These are phyloP conservation scores for Leccinum longicurvipes DNA, from an alignment of 768 basidiomycete species.

Conservation along the genomic window DNA sequence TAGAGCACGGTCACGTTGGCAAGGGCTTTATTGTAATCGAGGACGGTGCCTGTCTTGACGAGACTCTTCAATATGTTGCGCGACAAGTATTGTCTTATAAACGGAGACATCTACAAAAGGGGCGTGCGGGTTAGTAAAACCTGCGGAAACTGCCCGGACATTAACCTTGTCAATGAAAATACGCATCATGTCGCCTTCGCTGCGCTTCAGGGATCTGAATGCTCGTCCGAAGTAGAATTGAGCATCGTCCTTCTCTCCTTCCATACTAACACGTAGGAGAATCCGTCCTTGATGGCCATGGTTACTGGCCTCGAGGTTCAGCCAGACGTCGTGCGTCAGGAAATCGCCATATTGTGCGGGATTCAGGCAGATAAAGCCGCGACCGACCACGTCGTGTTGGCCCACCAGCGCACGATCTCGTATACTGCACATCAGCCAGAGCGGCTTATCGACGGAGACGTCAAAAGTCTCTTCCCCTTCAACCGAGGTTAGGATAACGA, in stretches of 20 bases:
- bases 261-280: slow-evolving; percentile 91
- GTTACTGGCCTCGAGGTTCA: slow-evolving; percentile 70
- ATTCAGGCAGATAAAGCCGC: slow-evolving; percentile 90
- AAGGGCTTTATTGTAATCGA: slow-evolving; percentile 90
- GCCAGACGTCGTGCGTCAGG: slow-evolving; percentile 87
- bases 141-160: neutral
- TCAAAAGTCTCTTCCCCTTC: slow-evolving; percentile 98
- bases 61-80: slow-evolving; percentile 71
- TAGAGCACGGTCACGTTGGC: slow-evolving; percentile 80
- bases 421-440: slow-evolving; percentile 97
- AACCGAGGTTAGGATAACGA: slow-evolving; percentile 3
- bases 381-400: slow-evolving; percentile 89
- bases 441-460: slow-evolving; percentile 85
- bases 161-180: slow-evolving; percentile 94
- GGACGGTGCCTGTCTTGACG: slow-evolving; percentile 54
- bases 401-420: slow-evolving; percentile 87
- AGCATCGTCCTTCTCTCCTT: slow-evolving; percentile 97
- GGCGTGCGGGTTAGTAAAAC: neutral
- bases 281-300: slow-evolving; percentile 63
- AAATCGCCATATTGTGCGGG: slow-evolving; percentile 86
- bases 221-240: slow-evolving; percentile 96
- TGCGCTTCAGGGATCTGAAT: slow-evolving; percentile 89
- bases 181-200: slow-evolving; percentile 92
- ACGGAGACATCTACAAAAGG: slow-evolving; percentile 77
- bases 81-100: slow-evolving; percentile 85